These are phyloP conservation scores for Amanita brunnescens DNA, from an alignment of 768 basidiomycete species.

Conservation along the genomic window DNA sequence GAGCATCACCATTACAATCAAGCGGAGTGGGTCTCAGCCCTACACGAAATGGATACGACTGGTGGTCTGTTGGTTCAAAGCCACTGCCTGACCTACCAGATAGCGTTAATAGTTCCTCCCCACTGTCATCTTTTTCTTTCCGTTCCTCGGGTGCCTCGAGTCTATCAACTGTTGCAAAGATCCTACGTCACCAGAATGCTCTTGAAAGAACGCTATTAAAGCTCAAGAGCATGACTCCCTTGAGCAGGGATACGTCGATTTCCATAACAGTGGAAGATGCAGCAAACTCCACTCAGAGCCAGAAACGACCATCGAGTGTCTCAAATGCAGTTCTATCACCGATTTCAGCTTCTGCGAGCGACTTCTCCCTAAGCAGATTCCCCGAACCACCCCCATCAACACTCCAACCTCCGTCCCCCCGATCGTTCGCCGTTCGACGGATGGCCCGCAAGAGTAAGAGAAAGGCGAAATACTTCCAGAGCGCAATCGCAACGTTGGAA, in stretches of 20 bases:
- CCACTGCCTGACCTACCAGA: background rate
- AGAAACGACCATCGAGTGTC: background rate
- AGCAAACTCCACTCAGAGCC: background rate
- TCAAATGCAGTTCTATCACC: background rate
- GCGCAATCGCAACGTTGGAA: background rate
- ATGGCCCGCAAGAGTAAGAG: constrained; percentile 2
- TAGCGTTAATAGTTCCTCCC: background rate
- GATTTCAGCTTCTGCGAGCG: constrained; percentile 19
- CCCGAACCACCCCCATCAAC: constrained; percentile 44
- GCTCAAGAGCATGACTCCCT: constrained; percentile 37
- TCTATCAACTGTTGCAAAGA: constrained; percentile 35
- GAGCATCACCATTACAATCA: background rate
- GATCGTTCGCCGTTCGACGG: background rate
- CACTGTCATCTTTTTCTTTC: constrained; percentile 8
- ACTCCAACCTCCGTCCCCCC: background rate
- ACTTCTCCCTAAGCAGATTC: constrained; percentile 68
- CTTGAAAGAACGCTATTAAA: constrained; percentile 58
- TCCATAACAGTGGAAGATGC: background rate
- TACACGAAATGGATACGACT: background rate
- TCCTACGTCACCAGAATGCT: constrained; percentile 54
- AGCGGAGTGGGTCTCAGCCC: background rate
- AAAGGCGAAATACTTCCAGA: constrained; percentile 5
- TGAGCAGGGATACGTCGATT: background rate
- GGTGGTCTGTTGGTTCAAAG: background rate
- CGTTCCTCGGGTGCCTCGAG: constrained; percentile 17